Percentiles rank a stretch among this genome's conserved stretches.
Evolutionary conservation across 805 yeast genomes (phyloP).

Genomic region (Tetrapisispora phaffii): DNA sequence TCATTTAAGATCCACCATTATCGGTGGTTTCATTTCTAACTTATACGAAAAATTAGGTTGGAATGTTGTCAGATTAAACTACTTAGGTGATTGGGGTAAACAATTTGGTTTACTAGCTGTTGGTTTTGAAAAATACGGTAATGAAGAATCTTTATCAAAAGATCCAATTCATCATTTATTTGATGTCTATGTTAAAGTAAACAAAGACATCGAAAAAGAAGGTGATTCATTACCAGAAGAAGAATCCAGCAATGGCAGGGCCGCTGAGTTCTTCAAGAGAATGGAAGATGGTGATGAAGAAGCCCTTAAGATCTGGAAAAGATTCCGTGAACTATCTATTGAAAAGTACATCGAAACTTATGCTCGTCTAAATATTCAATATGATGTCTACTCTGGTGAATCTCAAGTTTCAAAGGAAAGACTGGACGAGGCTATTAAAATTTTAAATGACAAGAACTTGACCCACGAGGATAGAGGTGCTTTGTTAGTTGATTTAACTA

Average conservation of each 20-base stretch:
- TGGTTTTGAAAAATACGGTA: constrained; percentile 81
- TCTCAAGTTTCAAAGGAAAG: constrained; percentile 75
- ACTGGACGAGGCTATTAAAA: constrained; percentile 56
- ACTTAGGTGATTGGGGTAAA: constrained; percentile 99
- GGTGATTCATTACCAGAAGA: constrained; percentile 42
- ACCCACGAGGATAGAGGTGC: constrained; percentile 89
- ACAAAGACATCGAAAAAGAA: constrained; percentile 56
- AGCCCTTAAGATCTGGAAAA: constrained; percentile 70
- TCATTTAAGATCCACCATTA: constrained; percentile 92
- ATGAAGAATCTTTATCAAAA: constrained; percentile 52
- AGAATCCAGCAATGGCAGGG: constrained; percentile 62
- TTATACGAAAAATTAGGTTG: constrained; percentile 85
- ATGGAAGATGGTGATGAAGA: constrained; percentile 91
- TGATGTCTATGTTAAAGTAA: constrained; percentile 83
- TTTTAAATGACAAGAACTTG: constrained; percentile 57
- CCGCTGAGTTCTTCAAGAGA: constrained; percentile 74
- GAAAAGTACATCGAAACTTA: constrained; percentile 78
- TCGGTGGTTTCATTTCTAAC: constrained; percentile 90
- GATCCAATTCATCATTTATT: constrained; percentile 94
- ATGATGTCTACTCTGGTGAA: constrained; percentile 89
- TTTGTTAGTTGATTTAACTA: constrained; percentile 70
- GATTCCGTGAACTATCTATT: constrained; percentile 85
- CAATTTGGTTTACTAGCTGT: constrained; percentile 95
- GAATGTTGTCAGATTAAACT: constrained; percentile 87
- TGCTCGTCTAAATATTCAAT: constrained; percentile 81